Percentiles rank a stretch among this genome's conserved stretches.
phyloP scores from a whole-genome alignment of 225 moss, liverwort and hornwort genomes.

The Pleurozium schreberi region DNA sequence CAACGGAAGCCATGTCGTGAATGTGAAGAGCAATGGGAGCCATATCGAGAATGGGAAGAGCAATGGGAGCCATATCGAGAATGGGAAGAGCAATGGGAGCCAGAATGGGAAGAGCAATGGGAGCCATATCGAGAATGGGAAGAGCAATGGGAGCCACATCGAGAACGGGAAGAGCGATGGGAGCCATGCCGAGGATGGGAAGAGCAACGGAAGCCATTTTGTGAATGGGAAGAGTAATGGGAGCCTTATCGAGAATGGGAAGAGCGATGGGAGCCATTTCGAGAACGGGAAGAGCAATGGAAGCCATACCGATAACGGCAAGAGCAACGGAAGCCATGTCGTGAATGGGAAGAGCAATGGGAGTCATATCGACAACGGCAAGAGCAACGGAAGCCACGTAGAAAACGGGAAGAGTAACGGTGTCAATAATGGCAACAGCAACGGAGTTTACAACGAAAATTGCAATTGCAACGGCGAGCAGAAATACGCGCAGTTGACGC shows the following conservation, averaged over 20 bases:
- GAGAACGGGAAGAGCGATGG: not conserved
- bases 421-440: not conserved
- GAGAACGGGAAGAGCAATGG: not conserved
- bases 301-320: not conserved
- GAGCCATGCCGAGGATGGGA: not conserved
- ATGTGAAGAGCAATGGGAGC: not conserved
- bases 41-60: not conserved
- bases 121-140: not conserved
- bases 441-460: not conserved
- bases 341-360: not conserved
- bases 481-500: not conserved
- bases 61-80: not conserved
- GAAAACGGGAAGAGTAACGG: not conserved
- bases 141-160: not conserved
- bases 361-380: not conserved
- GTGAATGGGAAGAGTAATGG: not conserved
- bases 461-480: not conserved
- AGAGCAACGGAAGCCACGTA: not conserved
- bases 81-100: not conserved
- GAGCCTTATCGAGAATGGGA: not conserved
- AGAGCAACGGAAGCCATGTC: not conserved
- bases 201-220: too few relatives aligned
- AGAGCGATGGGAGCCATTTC: too few relatives aligned
- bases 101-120: not conserved
- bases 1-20: not conserved